Conservation (phyloP, 176 grass and related monocot genomes). For the Stipa capillata region DNA sequence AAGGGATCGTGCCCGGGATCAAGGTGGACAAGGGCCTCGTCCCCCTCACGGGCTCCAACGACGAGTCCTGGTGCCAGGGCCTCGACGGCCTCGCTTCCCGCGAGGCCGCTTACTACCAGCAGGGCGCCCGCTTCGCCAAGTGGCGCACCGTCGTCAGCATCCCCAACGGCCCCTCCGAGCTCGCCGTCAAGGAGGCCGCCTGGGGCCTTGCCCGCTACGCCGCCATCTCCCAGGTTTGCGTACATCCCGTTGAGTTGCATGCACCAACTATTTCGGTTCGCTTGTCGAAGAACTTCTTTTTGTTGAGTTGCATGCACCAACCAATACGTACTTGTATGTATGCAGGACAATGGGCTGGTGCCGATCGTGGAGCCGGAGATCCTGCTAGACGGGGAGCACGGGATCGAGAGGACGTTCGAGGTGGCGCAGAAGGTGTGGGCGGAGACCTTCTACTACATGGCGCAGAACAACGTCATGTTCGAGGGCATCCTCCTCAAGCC, state of each 20-base stretch:
- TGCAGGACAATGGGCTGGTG: conserved; percentile 58
- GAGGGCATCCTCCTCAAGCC: conserved; percentile 48
- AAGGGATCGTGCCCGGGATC: conserved; percentile 32
- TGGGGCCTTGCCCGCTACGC: conserved; percentile 42
- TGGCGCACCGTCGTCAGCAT: conserved; percentile 60
- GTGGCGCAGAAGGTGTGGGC: conserved; percentile 42
- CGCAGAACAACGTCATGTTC: conserved; percentile 47
- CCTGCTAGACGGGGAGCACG: conserved; percentile 43
- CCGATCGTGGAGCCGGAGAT: conserved; percentile 59
- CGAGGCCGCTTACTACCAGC: conserved; percentile 7
- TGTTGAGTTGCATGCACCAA: not conserved
- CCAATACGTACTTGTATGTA: too few species aligned
- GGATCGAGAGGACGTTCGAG: conserved; percentile 33
- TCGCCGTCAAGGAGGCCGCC: conserved; percentile 36
- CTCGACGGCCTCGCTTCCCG: conserved; percentile 37
- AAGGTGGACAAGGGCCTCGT: conserved; percentile 61
- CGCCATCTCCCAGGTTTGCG: conserved; percentile 48
- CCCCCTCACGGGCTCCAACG: conserved; percentile 36
- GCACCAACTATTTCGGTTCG: too few species aligned
- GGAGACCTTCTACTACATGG: conserved; percentile 41
- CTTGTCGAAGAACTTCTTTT: too few species aligned
- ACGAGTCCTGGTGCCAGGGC: conserved; percentile 53
- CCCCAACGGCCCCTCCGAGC: conserved; percentile 21
- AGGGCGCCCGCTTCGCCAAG: conserved; percentile 56
- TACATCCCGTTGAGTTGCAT: too few species aligned